These are phyloP conservation scores for Coemansia reversa DNA, from an alignment of 192 early-diverging fungal genomes.

Conservation along the genomic window DNA sequence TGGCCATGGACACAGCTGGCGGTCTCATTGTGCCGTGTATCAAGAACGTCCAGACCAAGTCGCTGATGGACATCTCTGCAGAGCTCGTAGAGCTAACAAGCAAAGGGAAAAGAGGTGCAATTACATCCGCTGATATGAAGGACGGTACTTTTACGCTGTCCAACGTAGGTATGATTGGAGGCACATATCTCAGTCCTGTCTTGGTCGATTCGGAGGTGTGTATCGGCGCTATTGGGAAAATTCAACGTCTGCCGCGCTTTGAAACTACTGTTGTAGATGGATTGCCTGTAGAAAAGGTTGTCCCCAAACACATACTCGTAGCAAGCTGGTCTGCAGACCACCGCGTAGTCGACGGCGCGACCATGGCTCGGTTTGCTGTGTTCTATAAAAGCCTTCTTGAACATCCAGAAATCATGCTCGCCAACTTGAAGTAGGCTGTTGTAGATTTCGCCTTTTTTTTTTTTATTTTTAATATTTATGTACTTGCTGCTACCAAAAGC, in stretches of 20 bases:
- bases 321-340: conserved; percentile 96
- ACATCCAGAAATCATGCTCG: conserved; percentile 75
- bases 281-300: conserved; percentile 63
- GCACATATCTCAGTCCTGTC: conserved; percentile 85
- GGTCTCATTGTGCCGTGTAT: conserved; percentile 93
- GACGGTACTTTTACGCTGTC: conserved; percentile 91
- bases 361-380: conserved; percentile 86
- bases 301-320: conserved; percentile 70
- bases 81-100: conserved; percentile 77
- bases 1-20: conserved; percentile 97
- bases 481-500: background rate
- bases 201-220: conserved; percentile 84
- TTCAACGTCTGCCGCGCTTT: conserved; percentile 81
- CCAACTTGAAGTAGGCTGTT: conserved; percentile 46
- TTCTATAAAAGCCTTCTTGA: conserved; percentile 86
- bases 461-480: background rate
- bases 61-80: conserved; percentile 84
- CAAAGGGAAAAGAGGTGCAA: conserved; percentile 59
- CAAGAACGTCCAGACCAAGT: conserved; percentile 84
- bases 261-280: conserved; percentile 41
- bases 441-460: too few species aligned
- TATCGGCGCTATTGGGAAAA: conserved; percentile 87
- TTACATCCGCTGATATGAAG: conserved; percentile 67
- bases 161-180: conserved; percentile 94
- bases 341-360: conserved; percentile 93